Percentiles rank a stretch among this genome's conserved stretches.
Evolutionary conservation across 768 basidiomycete genomes (phyloP).

Genomic region (Punctularia strigosozonata): DNA sequence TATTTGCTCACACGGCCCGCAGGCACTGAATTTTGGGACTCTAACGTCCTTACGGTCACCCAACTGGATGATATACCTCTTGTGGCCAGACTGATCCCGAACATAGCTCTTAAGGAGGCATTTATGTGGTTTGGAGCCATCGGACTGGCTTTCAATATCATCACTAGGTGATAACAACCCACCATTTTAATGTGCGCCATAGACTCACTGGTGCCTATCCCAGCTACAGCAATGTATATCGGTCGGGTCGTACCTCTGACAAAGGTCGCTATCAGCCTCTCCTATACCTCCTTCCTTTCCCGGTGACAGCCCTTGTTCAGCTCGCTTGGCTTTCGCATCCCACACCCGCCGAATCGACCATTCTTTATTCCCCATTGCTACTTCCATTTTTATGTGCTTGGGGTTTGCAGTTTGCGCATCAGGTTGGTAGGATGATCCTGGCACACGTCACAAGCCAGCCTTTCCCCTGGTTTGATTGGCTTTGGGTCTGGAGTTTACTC

Average conservation of each 20-base stretch:
- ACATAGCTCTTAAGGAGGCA: conserved; percentile 68
- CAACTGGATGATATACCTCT: conserved; percentile 38
- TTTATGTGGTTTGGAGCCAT: conserved; percentile 78
- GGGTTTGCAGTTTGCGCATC: conserved; percentile 86
- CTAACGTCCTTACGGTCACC: conserved; percentile 47
- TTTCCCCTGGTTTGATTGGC: conserved; percentile 81
- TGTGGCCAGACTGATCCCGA: conserved; percentile 39
- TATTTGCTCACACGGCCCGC: conserved; percentile 1
- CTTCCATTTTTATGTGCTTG: conserved; percentile 85
- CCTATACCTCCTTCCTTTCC: conserved; percentile 69
- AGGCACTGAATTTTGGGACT: conserved; percentile 82
- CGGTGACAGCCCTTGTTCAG: conserved; percentile 57
- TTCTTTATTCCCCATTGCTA: conserved; percentile 68
- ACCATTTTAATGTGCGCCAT: too few species aligned
- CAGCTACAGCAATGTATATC: conserved; percentile 76
- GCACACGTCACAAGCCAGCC: conserved; percentile 78
- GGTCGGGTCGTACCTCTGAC: conserved; percentile 31
- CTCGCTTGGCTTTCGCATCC: conserved; percentile 75
- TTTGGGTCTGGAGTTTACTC: conserved; percentile 74
- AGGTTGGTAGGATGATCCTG: conserved; percentile 87
- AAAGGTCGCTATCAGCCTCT: conserved; percentile 44
- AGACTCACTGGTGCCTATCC: too few species aligned
- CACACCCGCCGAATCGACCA: conserved; percentile 41
- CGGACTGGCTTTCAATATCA: conserved; percentile 70
- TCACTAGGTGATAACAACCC: conserved; percentile 37